Percentiles rank a stretch among this genome's conserved stretches.
These are phyloP conservation scores for Marsdenia floribunda DNA, from an alignment of 257 asterid genomes.

Conservation along the genomic window DNA sequence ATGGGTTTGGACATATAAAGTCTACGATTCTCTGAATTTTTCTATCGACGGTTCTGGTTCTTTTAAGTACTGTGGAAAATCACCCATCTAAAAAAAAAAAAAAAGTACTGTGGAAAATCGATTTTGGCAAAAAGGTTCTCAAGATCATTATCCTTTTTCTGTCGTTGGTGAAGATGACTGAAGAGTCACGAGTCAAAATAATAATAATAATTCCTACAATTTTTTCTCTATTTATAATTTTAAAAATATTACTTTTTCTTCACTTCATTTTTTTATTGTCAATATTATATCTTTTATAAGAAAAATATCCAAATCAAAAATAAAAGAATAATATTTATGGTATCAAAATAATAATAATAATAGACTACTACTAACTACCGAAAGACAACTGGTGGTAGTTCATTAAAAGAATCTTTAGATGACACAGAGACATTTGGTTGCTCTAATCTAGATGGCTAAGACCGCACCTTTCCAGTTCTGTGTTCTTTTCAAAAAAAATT, in stretches of 20 bases:
- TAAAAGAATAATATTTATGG: too few species aligned
- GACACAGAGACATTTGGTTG: neutral
- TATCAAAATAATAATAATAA: neutral
- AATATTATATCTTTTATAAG: too few species aligned
- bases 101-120: neutral
- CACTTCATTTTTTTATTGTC: too few species aligned
- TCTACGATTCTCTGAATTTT: constrained; percentile 16
- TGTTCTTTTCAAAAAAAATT: neutral
- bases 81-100: too few species aligned
- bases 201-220: too few species aligned
- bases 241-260: too few species aligned
- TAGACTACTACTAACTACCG: neutral
- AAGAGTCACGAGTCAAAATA: neutral
- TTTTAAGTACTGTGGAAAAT: neutral
- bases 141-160: neutral
- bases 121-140: neutral
- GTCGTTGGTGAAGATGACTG: neutral
- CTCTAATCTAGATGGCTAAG: neutral
- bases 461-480: neutral
- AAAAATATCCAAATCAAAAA: too few species aligned
- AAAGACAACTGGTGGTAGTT: constrained; percentile 1
- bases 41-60: neutral
- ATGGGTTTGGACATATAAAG: constrained; percentile 11
- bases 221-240: too few species aligned
- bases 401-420: too few species aligned